A percentile compares a stretch with the other conserved stretches of the same genome.
These are phyloP conservation scores for Stylosanthes scabra DNA, from an alignment of 331 rosid genomes.

Conservation along the genomic window DNA sequence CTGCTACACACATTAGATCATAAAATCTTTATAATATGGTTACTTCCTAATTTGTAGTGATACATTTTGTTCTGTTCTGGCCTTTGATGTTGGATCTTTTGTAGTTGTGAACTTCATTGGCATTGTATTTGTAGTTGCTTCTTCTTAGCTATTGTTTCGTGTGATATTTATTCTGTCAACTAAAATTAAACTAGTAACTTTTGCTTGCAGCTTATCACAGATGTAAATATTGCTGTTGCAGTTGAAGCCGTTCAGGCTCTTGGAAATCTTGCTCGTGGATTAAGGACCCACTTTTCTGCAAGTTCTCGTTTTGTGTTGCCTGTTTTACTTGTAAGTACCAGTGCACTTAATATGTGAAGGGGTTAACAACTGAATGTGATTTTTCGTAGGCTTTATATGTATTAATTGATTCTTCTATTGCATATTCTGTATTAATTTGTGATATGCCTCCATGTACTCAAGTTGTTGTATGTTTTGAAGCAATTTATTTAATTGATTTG, in stretches of 20 bases:
- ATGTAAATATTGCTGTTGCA: constrained; percentile 99
- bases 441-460: constrained; percentile 15
- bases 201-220: constrained; percentile 85
- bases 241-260: constrained; percentile 99
- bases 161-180: neutral
- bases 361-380: constrained; percentile 1
- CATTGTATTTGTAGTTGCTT: neutral
- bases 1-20: neutral
- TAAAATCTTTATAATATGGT: neutral
- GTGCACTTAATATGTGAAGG: constrained; percentile 4
- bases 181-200: constrained; percentile 32
- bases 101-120: neutral
- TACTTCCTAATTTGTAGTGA: constrained; percentile 2
- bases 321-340: constrained; percentile 82
- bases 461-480: neutral
- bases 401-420: constrained; percentile 8
- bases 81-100: constrained; percentile 1
- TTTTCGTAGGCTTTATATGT: neutral
- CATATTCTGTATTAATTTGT: neutral
- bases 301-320: constrained; percentile 97
- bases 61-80: constrained; percentile 12
- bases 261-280: constrained; percentile 95
- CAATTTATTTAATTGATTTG: constrained; percentile 2
- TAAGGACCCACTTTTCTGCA: constrained; percentile 87
- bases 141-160: constrained; percentile 8